phyloP scores from a whole-genome alignment of 176 grass and related monocot species.

The Oryza meyeriana region DNA sequence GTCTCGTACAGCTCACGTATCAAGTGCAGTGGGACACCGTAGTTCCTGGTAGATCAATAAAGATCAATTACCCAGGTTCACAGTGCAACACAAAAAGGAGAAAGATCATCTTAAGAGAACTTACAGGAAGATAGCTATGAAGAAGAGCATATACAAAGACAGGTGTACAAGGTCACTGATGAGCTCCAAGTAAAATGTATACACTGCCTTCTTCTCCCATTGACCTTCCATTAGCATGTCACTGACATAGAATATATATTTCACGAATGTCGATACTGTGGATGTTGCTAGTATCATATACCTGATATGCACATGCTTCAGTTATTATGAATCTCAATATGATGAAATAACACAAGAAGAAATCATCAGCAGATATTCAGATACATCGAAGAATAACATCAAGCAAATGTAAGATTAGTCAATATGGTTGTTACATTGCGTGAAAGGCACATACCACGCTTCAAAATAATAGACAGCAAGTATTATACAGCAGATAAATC shows the following conservation, averaged over 20 bases:
- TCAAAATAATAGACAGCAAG: neutral
- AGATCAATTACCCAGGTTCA: constrained; percentile 2
- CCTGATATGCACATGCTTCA: constrained; percentile 46
- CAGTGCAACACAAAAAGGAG: neutral
- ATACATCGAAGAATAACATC: constrained; percentile 11
- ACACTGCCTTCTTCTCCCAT: constrained; percentile 97
- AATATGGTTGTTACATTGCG: neutral
- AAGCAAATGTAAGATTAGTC: constrained; percentile 8
- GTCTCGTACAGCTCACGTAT: constrained; percentile 95
- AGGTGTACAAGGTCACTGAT: constrained; percentile 93
- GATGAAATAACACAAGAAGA: constrained; percentile 4
- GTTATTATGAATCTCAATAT: constrained; percentile 16
- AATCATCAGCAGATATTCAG: constrained; percentile 7
- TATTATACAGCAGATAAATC: neutral
- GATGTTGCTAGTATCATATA: constrained; percentile 94
- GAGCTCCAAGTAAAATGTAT: constrained; percentile 96
- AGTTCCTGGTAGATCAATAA: constrained; percentile 72
- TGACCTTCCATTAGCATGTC: constrained; percentile 97
- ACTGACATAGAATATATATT: constrained; percentile 93
- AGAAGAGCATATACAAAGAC: constrained; percentile 95
- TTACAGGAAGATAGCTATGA: constrained; percentile 94
- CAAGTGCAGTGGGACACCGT: constrained; percentile 94
- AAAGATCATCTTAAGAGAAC: constrained; percentile 33
- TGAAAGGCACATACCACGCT: neutral
- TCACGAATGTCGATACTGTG: constrained; percentile 78